A percentile compares a stretch with the other conserved stretches of the same genome.
Conservation (phyloP, 2,329 filamentous ascomycete species). For the Rhytidhysteron rufulum region DNA sequence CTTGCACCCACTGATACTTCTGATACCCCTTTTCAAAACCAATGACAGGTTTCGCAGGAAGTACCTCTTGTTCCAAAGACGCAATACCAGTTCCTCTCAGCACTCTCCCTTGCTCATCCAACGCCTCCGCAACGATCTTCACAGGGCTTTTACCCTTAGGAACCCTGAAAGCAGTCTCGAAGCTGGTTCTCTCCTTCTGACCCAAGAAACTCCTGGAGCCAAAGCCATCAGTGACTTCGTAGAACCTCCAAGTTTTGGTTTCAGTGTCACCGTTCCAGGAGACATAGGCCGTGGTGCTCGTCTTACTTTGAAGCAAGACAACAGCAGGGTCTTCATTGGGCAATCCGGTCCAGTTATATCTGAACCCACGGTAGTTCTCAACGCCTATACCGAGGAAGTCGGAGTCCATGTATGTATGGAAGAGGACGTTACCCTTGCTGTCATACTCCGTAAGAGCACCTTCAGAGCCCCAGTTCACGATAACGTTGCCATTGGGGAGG, state of each 20-base stretch:
- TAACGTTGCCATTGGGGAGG: conserved; percentile 41
- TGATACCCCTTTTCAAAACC: background rate
- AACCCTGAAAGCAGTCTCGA: conserved; percentile 12
- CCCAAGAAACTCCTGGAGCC: conserved; percentile 9
- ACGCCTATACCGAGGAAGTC: conserved; percentile 24
- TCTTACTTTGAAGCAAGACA: conserved; percentile 13
- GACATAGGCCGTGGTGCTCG: conserved; percentile 19
- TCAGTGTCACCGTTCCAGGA: conserved; percentile 32
- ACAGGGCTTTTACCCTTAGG: background rate
- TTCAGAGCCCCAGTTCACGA: conserved; percentile 50
- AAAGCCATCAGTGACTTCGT: conserved; percentile 19
- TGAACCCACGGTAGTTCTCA: conserved; percentile 38
- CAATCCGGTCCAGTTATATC: conserved; percentile 23
- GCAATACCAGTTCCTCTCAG: background rate
- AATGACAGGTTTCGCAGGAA: background rate
- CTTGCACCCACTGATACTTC: background rate
- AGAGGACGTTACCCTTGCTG: conserved; percentile 36
- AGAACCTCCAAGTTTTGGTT: conserved; percentile 26
- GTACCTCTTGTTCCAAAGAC: background rate
- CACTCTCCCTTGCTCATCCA: background rate
- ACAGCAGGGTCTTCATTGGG: conserved; percentile 20
- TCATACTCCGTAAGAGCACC: conserved; percentile 49
- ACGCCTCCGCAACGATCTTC: background rate
- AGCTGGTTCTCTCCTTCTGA: conserved; percentile 9
- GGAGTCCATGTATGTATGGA: conserved; percentile 34